Conservation (phyloP, 1,284 basidiomycete species). For the Pisolithus thermaeus region DNA sequence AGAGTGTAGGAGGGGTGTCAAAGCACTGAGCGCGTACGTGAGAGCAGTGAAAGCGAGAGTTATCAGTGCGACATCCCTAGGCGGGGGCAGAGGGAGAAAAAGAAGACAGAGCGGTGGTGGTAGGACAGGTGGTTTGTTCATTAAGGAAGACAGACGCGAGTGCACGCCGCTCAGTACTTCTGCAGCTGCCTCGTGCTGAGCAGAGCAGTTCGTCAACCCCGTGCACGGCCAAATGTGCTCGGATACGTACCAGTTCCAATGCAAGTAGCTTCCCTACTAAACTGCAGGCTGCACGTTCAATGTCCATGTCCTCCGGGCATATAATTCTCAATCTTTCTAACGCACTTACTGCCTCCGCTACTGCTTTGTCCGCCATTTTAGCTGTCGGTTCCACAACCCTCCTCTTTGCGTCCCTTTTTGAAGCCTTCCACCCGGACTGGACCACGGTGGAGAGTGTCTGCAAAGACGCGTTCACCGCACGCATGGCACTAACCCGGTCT, state of each 20-base stretch:
- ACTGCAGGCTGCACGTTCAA: conserved; percentile 66
- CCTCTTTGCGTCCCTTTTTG: conserved; percentile 11
- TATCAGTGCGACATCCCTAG: conserved; percentile 37
- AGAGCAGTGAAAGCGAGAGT: conserved; percentile 56
- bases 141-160: conserved; percentile 27
- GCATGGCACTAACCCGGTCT: conserved; percentile 42
- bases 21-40: conserved; percentile 41
- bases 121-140: conserved; percentile 3
- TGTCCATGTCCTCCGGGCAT: conserved; percentile 47
- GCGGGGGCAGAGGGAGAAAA: conserved; percentile 39
- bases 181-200: conserved; percentile 47
- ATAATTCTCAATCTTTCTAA: conserved; percentile 42
- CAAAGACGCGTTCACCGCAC: conserved; percentile 53
- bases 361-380: conserved; percentile 31
- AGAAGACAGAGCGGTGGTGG: conserved; percentile 32
- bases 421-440: conserved; percentile 54
- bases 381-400: conserved; percentile 22
- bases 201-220: conserved; percentile 1
- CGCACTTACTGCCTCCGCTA: conserved; percentile 30
- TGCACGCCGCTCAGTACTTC: conserved; percentile 42
- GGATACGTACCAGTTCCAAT: conserved; percentile 55
- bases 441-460: conserved; percentile 47
- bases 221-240: background rate
- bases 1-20: conserved; percentile 25
- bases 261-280: conserved; percentile 57